These are phyloP conservation scores for Collybiopsis confluens DNA, from an alignment of 768 basidiomycete species.

Conservation along the genomic window DNA sequence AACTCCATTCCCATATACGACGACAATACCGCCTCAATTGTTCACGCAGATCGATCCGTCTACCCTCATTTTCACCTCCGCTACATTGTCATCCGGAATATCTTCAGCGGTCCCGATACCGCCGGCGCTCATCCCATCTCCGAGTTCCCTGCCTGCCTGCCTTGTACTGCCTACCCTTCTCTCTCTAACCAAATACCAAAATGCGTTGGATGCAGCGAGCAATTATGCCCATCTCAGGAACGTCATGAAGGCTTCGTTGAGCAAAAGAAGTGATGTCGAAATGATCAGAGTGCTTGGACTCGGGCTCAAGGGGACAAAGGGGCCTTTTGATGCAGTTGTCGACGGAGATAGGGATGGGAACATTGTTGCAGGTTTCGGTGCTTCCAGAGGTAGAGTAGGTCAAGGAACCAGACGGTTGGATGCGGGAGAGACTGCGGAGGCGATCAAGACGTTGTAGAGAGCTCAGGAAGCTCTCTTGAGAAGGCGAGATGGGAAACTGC, in stretches of 20 bases:
- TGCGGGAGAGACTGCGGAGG: slow-evolving; percentile 71
- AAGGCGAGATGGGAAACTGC: slow-evolving; percentile 11
- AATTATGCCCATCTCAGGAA: slow-evolving; percentile 55
- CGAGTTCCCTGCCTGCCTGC: slow-evolving; percentile 1
- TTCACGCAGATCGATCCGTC: no score
- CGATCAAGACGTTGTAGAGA: slow-evolving; percentile 74
- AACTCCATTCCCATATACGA: no score
- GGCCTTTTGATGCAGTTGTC: slow-evolving; percentile 15
- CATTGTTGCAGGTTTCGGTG: neutral
- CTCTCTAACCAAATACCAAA: slow-evolving; percentile 30
- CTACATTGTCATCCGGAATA: neutral
- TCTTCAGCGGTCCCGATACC: neutral
- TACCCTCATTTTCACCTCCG: no score
- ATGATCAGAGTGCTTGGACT: slow-evolving; percentile 60
- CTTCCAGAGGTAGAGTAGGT: no score
- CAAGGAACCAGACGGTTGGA: no score
- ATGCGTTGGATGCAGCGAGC: slow-evolving; percentile 40
- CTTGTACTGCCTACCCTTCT: slow-evolving; percentile 19
- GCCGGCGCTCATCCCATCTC: neutral
- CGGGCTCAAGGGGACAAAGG: neutral
- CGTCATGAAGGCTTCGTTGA: slow-evolving; percentile 55
- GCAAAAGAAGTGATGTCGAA: slow-evolving; percentile 55
- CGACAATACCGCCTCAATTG: no score
- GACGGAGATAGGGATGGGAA: no score
- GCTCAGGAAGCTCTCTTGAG: slow-evolving; percentile 48